Evolutionary conservation across 169 alveolate species (phyloP).

Genomic region (Plasmodium vivax): DNA sequence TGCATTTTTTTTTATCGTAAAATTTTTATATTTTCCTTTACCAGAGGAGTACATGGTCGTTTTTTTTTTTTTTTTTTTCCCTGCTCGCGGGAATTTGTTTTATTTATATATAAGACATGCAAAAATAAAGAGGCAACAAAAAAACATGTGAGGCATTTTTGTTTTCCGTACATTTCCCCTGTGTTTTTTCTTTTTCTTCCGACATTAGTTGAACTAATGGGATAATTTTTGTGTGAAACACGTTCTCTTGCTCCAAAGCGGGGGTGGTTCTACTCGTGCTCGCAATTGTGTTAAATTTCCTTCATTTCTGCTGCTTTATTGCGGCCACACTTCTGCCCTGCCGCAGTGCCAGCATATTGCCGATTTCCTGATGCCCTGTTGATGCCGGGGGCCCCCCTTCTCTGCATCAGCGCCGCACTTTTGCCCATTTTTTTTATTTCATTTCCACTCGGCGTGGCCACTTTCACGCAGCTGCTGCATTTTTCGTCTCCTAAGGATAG

Average conservation of each 20-base stretch:
- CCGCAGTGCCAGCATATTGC: not conserved
- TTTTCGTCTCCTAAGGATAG: conserved; percentile 27
- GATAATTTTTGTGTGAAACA: conserved; percentile 9
- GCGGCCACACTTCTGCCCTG: not conserved
- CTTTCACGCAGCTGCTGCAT: not conserved
- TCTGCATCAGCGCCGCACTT: not conserved
- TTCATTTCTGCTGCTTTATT: not conserved
- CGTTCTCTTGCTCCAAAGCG: conserved; percentile 12
- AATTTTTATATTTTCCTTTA: conserved; percentile 17
- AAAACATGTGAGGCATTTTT: conserved; percentile 1
- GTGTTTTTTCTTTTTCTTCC: conserved; percentile 3
- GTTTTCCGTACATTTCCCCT: not conserved
- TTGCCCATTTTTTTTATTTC: not conserved
- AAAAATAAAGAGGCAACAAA: conserved; percentile 2
- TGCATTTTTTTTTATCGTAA: not conserved
- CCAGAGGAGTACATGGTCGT: not conserved
- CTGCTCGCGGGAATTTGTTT: not conserved
- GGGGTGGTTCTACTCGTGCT: conserved; percentile 1
- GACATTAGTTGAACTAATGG: conserved; percentile 23
- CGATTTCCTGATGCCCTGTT: not conserved
- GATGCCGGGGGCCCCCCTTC: not conserved
- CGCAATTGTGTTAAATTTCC: not conserved
- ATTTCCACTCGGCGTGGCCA: not conserved
- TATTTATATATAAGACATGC: conserved; percentile 32
- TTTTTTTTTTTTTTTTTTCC: conserved; percentile 3